Evolutionary conservation across 805 yeast species (phyloP).

Genomic region (Saccharomycopsis sp.): DNA sequence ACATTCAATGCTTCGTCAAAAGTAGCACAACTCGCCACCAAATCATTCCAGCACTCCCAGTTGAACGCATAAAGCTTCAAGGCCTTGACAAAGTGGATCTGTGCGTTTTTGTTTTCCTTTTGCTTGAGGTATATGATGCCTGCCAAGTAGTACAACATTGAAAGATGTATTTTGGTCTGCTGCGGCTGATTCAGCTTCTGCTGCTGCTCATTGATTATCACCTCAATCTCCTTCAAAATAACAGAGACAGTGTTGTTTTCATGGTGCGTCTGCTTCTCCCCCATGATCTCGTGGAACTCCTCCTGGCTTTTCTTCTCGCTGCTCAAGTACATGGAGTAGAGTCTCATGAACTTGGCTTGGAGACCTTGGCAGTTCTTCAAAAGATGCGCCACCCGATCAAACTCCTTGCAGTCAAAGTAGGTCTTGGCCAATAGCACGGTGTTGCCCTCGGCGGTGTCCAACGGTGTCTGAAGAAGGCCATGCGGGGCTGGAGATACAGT

Average conservation of each 20-base stretch:
- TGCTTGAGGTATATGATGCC: slow-evolving; percentile 63
- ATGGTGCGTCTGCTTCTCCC: slow-evolving; percentile 29
- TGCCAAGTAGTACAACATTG: slow-evolving; percentile 55
- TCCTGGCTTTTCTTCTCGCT: slow-evolving; percentile 73
- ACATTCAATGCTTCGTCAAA: slow-evolving; percentile 49
- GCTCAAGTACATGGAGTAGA: slow-evolving; percentile 62
- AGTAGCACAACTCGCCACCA: slow-evolving; percentile 50
- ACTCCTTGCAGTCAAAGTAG: slow-evolving; percentile 77
- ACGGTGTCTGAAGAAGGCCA: too few species aligned
- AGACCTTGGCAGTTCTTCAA: slow-evolving; percentile 45
- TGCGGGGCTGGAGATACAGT: slow-evolving; percentile 9
- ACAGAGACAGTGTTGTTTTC: slow-evolving; percentile 27
- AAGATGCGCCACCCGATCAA: slow-evolving; percentile 60
- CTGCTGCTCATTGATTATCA: background rate
- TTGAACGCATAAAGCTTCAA: slow-evolving; percentile 66
- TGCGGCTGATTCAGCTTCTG: slow-evolving; percentile 6
- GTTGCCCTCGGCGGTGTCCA: slow-evolving; percentile 31
- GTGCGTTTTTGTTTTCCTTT: slow-evolving; percentile 53
- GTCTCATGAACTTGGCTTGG: slow-evolving; percentile 48
- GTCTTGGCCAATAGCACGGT: slow-evolving; percentile 54
- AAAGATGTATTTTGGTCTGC: slow-evolving; percentile 1
- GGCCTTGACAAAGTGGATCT: slow-evolving; percentile 50
- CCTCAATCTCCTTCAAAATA: slow-evolving; percentile 36
- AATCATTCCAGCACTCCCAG: slow-evolving; percentile 91
- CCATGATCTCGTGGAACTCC: slow-evolving; percentile 58